Evolutionary conservation across 768 basidiomycete genomes (phyloP), one percentile per base, ranked within the genome.

Genomic region (Multifurca ochricompacta): DNA sequence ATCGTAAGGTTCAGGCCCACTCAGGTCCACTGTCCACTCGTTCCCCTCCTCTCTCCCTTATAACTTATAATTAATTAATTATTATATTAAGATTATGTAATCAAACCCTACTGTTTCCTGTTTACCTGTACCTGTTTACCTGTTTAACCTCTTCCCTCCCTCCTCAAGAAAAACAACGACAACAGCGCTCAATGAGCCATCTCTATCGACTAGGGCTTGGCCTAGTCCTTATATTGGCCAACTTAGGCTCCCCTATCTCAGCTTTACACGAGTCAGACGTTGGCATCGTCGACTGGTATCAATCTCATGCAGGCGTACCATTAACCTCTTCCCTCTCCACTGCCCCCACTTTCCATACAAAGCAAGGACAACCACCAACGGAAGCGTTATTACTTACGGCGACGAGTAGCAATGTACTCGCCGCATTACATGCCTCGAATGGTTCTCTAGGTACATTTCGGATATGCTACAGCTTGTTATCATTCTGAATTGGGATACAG

Each of bases 221-320:
- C 43, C 13, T n/a, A 18, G 42, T 10, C 37, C 55, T 63, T 4
- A 39, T 46, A 18, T 23, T 55, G 31, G 27, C 48, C 35, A 23
- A 11, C 19, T 23, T 56, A 1, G 48, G 40, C 32, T 56, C 69
- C 23, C 45, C 65, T 35, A 67, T 59, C 32, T 58, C 70, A 54
- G 83, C 83, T 25, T 68, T 87, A 31, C 83, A 87, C 56, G 77
- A 86, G 63, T 78, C 83, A 21, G 87, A 91, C 53, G 86, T 81
- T 51, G 88, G 89, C 40, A 71, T 86, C 40, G 77, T 93, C 41
- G 92, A 95, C 73, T 97, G 93, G 93, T 78, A 96, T 68, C 87
- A 81, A 61, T 68, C 75, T 13, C 77, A 86, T 27, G 71, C 91
- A 51, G 93, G 93, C 14, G 77, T 85, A 4, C 88, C 91, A 0